phyloP scores from a whole-genome alignment of 2,329 filamentous ascomycete species.

The Didymella exigua region DNA sequence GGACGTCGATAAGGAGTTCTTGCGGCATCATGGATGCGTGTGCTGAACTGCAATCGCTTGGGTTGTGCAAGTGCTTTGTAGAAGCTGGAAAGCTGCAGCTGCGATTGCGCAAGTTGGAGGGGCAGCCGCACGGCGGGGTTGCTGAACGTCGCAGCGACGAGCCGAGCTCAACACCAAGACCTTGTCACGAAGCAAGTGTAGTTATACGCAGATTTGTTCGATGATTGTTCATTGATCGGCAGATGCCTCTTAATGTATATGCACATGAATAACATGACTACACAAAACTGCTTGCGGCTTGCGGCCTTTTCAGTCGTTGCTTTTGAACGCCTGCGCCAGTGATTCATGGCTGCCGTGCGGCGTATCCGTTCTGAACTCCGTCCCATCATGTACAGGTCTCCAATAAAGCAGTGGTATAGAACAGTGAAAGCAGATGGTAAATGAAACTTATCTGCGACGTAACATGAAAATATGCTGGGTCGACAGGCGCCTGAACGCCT shows the following conservation, averaged over 20 bases:
- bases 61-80: background rate
- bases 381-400: slow-evolving; percentile 12
- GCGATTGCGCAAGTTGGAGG: background rate
- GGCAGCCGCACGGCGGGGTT: slow-evolving; percentile 4
- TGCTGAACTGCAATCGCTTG: background rate
- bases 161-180: background rate
- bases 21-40: slow-evolving; percentile 9
- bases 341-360: slow-evolving; percentile 1
- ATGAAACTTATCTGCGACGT: slow-evolving; percentile 37
- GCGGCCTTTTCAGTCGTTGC: background rate
- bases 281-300: slow-evolving; percentile 4
- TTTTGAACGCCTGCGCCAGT: slow-evolving; percentile 11
- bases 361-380: slow-evolving; percentile 14
- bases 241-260: slow-evolving; percentile 2
- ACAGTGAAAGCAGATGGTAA: slow-evolving; percentile 32
- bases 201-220: background rate
- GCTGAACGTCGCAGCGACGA: background rate
- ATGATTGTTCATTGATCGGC: slow-evolving; percentile 9
- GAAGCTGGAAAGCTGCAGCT: background rate
- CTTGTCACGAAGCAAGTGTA: background rate
- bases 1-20: slow-evolving; percentile 45
- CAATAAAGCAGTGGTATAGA: slow-evolving; percentile 43
- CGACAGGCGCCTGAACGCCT: slow-evolving; percentile 21
- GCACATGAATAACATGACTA: slow-evolving; percentile 12
- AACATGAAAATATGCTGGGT: slow-evolving; percentile 5